Evolutionary conservation across 164 flowering plant species (phyloP), one percentile per base, ranked within the genome.

Genomic region (Nymphaea thermarum): DNA sequence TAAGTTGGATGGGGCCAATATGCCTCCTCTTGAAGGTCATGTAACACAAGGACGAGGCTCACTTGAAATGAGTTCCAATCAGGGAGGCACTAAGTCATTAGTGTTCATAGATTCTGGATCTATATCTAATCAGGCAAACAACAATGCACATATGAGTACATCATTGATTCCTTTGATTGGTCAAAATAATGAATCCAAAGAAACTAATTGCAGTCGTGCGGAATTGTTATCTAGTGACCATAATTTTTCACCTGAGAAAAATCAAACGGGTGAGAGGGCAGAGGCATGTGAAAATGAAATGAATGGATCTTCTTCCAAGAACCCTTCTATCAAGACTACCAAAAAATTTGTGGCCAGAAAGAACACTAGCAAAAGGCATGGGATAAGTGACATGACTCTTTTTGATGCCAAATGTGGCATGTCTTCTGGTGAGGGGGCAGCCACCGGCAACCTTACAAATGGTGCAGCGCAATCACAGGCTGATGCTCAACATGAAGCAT

Each of bases 301-400:
- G 18, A 70, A 79, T 60, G 62, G 73, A 71, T 65, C 67, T 70
- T 51, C 57, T 70, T 51, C 57, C 60, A 70, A 68, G 17, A 41
- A 75, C 6, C 45, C 6, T 66, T 42, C 74, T n/a, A 77, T 76
- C 65, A 71, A 77, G 51, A 62, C 64, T 44, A 79, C 71, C 65
- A 86, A 72, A 72, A 84, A 77, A 69, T 71, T 60, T 64, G 73
- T 75, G 41, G 68, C 78, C 62, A 81, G 69, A 69, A 84, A 80
- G 79, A 80, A 75, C 53, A 71, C 80, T 70, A 89, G 82, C 60
- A 67, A 85, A 61, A 81, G 79, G 71, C 63, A 78, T 44, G 85
- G 77, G 65, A 61, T 73, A 16, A 66, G 78, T 70, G 57, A 65
- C 43, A 69, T 69, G 60, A 71, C 51, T 17, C 44, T 67, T 18